These are phyloP conservation scores for Cystobasidium sp. DNA, from an alignment of 1,284 basidiomycete genomes.

Conservation along the genomic window DNA sequence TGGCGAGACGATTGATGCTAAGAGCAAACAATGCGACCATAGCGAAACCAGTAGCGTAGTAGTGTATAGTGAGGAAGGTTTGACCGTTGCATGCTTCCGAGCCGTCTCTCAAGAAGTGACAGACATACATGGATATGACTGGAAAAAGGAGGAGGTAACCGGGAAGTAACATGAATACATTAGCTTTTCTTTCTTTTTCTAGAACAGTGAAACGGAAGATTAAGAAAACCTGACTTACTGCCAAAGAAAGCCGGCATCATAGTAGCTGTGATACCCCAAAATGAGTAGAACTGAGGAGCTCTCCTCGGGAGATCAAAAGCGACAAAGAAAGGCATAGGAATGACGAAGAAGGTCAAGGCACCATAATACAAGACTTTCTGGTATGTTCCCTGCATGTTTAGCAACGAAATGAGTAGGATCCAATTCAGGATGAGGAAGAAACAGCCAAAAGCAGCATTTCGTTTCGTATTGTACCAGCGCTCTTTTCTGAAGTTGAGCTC, in stretches of 20 bases:
- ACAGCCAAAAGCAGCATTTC: slow-evolving; percentile 63
- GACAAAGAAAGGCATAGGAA: slow-evolving; percentile 64
- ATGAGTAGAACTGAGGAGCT: slow-evolving; percentile 66
- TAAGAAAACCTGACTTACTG: slow-evolving; percentile 53
- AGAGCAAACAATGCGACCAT: slow-evolving; percentile 77
- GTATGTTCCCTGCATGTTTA: slow-evolving; percentile 47
- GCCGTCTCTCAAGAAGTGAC: slow-evolving; percentile 34
- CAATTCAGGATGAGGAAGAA: slow-evolving; percentile 72
- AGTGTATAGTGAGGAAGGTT: slow-evolving; percentile 58
- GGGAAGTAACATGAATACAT: slow-evolving; percentile 62
- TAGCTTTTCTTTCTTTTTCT: background rate
- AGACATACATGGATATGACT: slow-evolving; percentile 37
- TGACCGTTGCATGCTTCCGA: slow-evolving; percentile 29
- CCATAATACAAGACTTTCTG: slow-evolving; percentile 58
- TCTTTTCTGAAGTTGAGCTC: slow-evolving; percentile 42
- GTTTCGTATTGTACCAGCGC: slow-evolving; percentile 42
- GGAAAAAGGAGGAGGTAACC: background rate
- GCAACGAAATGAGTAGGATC: slow-evolving; percentile 62
- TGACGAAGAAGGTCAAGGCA: slow-evolving; percentile 59
- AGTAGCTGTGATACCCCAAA: slow-evolving; percentile 58
- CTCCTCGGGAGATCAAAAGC: slow-evolving; percentile 71
- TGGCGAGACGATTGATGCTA: slow-evolving; percentile 70
- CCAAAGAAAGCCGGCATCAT: slow-evolving; percentile 27
- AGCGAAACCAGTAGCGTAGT: slow-evolving; percentile 68
- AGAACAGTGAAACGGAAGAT: slow-evolving; percentile 54